Evolutionary conservation across 345 rosid genomes (phyloP).

Genomic region (Gossypium rotundifolium): DNA sequence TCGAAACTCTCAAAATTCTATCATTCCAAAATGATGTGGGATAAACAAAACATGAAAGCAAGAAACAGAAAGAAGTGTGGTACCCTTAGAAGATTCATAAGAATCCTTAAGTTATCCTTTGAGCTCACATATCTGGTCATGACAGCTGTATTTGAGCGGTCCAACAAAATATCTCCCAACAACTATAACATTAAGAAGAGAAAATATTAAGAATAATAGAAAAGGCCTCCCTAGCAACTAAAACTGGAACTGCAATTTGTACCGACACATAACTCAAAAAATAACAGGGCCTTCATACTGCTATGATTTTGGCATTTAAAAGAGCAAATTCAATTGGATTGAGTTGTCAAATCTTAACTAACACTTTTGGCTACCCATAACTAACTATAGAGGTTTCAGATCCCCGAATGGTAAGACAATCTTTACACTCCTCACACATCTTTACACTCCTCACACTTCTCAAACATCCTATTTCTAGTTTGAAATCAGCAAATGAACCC

Average conservation of each 20-base stretch:
- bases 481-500: background rate
- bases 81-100: slow-evolving; percentile 95
- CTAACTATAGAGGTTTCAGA: background rate
- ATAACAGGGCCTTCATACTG: background rate
- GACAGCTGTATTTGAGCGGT: slow-evolving; percentile 77
- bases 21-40: background rate
- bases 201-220: background rate
- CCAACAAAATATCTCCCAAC: slow-evolving; percentile 80
- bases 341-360: background rate
- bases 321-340: background rate
- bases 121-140: slow-evolving; percentile 89
- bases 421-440: background rate
- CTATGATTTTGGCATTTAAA: background rate
- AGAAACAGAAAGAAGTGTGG: slow-evolving; percentile 11
- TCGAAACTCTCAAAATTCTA: background rate
- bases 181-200: slow-evolving; percentile 37
- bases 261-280: background rate
- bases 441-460: background rate
- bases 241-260: background rate
- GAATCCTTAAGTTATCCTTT: slow-evolving; percentile 76
- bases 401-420: background rate
- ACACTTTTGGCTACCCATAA: background rate
- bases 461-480: background rate
- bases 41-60: background rate
- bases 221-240: background rate